phyloP scores from a whole-genome alignment of 2,329 filamentous ascomycete species.

The Pestalotiopsis sp. region DNA sequence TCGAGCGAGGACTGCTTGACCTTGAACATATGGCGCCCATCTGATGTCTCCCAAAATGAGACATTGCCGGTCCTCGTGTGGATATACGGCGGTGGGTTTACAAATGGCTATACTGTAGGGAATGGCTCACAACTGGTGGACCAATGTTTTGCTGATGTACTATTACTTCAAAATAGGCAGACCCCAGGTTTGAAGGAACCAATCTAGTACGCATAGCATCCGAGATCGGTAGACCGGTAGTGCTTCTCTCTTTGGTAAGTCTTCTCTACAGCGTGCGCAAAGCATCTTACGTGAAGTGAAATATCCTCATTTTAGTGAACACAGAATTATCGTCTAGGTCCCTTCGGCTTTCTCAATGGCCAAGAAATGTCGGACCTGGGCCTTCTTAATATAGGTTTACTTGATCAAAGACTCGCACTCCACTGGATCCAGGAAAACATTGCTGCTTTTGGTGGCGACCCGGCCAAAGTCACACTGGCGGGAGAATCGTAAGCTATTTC shows the following conservation, averaged over 20 bases:
- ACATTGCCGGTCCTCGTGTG: slow-evolving; percentile 48
- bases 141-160: background rate
- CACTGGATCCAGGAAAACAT: background rate
- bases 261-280: too few relatives aligned
- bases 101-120: background rate
- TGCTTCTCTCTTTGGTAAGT: background rate
- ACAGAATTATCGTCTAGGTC: background rate
- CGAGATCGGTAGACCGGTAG: background rate
- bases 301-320: background rate
- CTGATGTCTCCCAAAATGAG: slow-evolving; percentile 28
- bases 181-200: slow-evolving; percentile 1
- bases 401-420: background rate
- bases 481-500: background rate
- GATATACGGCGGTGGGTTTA: slow-evolving; percentile 61
- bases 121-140: background rate
- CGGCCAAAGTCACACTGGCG: background rate
- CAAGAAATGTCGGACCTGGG: background rate
- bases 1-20: slow-evolving; percentile 48
- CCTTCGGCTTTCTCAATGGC: background rate
- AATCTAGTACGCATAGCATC: background rate
- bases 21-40: slow-evolving; percentile 42
- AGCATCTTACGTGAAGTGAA: background rate
- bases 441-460: background rate
- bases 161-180: background rate
- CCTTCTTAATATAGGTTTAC: background rate